These are phyloP conservation scores for Tephrocybe sp. DNA, from an alignment of 768 basidiomycete species.

Conservation along the genomic window DNA sequence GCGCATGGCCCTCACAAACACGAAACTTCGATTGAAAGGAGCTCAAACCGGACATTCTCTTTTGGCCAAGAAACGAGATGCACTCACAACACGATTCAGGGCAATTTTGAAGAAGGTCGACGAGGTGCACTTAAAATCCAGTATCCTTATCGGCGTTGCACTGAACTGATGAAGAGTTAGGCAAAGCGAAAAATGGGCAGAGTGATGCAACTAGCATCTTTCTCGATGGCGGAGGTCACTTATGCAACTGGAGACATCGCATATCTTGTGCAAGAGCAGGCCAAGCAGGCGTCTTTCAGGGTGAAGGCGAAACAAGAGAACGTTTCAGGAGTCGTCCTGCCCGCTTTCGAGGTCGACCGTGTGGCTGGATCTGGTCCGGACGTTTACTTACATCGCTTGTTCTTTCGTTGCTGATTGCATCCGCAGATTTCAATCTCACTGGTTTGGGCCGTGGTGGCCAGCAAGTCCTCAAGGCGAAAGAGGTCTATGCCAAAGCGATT, in stretches of 20 bases:
- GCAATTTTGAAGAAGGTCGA: slow-evolving; percentile 96
- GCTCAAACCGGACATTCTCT: slow-evolving; percentile 95
- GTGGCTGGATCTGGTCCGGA: slow-evolving; percentile 75
- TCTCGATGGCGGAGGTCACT: slow-evolving; percentile 98
- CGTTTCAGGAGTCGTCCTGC: slow-evolving; percentile 94
- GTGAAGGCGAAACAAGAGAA: slow-evolving; percentile 97
- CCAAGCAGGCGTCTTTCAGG: slow-evolving; percentile 86
- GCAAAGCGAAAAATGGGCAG: slow-evolving; percentile 99
- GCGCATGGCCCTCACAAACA: slow-evolving; percentile 95
- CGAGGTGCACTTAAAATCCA: slow-evolving; percentile 58
- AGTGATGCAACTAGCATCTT: slow-evolving; percentile 98
- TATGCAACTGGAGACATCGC: slow-evolving; percentile 97
- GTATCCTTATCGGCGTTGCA: slow-evolving; percentile 6
- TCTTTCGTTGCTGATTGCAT: neutral
- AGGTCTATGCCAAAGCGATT: slow-evolving; percentile 96
- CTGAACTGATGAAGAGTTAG: slow-evolving; percentile 43
- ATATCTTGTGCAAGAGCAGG: slow-evolving; percentile 97
- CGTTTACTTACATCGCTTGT: neutral
- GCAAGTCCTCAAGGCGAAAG: slow-evolving; percentile 91
- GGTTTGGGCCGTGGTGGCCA: slow-evolving; percentile 97
- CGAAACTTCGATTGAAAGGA: slow-evolving; percentile 84
- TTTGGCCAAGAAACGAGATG: slow-evolving; percentile 97
- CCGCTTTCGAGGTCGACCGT: slow-evolving; percentile 92
- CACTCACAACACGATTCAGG: slow-evolving; percentile 91
- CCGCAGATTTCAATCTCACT: slow-evolving; percentile 90